A percentile compares a stretch with the other conserved stretches of the same genome.
Evolutionary conservation across 1,284 basidiomycete genomes (phyloP).

Genomic region (Microbotryum lychnidis-dioicae): DNA sequence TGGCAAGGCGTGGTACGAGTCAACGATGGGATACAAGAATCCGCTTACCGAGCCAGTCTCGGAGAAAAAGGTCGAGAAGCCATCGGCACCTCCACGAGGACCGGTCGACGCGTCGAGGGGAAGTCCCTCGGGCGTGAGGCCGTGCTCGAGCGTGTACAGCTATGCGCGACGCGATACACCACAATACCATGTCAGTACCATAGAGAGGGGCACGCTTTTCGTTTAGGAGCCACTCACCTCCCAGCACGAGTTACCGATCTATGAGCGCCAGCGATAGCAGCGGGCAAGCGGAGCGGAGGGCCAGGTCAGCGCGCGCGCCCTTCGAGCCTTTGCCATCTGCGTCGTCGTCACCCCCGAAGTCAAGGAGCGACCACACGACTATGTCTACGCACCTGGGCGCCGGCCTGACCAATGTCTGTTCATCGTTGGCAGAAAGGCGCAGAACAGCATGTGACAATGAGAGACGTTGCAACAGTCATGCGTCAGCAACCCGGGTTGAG

Average conservation of each 20-base stretch:
- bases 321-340: neutral
- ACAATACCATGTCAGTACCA: neutral
- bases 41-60: constrained; percentile 59
- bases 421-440: neutral
- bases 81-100: constrained; percentile 45
- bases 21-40: neutral
- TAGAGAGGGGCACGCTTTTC: neutral
- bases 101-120: constrained; percentile 47
- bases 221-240: constrained; percentile 45
- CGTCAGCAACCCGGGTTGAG: neutral
- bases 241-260: constrained; percentile 46
- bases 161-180: constrained; percentile 9
- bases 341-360: neutral
- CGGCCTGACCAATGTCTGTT: constrained; percentile 33
- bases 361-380: constrained; percentile 50
- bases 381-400: constrained; percentile 73
- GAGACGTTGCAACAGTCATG: too few species aligned
- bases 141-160: constrained; percentile 96
- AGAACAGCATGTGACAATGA: too few species aligned
- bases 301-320: neutral
- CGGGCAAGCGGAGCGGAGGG: neutral
- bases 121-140: constrained; percentile 91
- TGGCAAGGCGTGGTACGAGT: constrained; percentile 14
- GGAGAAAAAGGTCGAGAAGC: constrained; percentile 94
- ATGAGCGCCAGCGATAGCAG: constrained; percentile 1